Evolutionary conservation across 2,329 filamentous ascomycete species (phyloP).

Genomic region (Pezicula carpinea): DNA sequence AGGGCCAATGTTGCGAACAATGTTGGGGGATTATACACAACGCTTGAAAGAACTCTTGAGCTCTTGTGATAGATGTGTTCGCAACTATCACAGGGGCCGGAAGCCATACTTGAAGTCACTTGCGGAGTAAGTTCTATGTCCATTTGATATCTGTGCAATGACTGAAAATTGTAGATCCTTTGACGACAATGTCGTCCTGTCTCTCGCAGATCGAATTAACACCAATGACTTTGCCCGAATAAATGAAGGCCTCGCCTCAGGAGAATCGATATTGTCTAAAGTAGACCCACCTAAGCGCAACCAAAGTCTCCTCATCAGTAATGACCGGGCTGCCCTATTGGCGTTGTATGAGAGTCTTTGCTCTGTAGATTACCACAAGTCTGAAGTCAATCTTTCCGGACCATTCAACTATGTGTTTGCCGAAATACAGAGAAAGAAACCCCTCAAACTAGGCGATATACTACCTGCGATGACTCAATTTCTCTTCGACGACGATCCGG

Average conservation of each 20-base stretch:
- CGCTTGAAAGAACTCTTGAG: constrained; percentile 55
- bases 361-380: constrained; percentile 71
- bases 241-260: constrained; percentile 51
- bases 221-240: constrained; percentile 58
- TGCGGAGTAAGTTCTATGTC: constrained; percentile 43
- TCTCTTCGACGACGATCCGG: constrained; percentile 68
- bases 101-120: constrained; percentile 58
- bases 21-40: constrained; percentile 54
- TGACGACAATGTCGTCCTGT: constrained; percentile 44
- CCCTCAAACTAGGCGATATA: constrained; percentile 70
- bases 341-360: constrained; percentile 86
- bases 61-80: constrained; percentile 65
- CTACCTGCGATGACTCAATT: constrained; percentile 83
- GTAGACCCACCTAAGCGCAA: constrained; percentile 21
- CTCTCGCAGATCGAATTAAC: constrained; percentile 53
- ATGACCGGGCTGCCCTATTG: constrained; percentile 59
- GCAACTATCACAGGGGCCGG: constrained; percentile 69
- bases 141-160: background rate
- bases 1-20: constrained; percentile 32
- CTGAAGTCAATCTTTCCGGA: constrained; percentile 19
- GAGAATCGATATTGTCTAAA: constrained; percentile 44
- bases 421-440: constrained; percentile 71
- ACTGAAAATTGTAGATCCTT: constrained; percentile 21
- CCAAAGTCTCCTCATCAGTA: constrained; percentile 23
- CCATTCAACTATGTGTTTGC: constrained; percentile 78